A percentile compares a stretch with the other conserved stretches of the same genome.
Evolutionary conservation across 768 basidiomycete genomes (phyloP).

Genomic region (Leucocoprinus leucothites): DNA sequence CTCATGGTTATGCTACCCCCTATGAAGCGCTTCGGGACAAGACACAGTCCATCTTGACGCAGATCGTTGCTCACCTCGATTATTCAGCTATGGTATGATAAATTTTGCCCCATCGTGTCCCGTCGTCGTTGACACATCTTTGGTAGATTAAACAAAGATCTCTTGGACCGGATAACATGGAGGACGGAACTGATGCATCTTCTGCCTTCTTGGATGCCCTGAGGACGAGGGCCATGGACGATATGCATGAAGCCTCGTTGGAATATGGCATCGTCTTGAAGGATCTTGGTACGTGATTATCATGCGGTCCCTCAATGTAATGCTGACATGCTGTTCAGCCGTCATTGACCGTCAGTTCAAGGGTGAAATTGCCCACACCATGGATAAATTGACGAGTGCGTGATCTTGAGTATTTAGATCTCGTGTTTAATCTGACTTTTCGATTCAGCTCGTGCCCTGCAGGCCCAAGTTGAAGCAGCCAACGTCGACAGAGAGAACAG

Average conservation of each 20-base stretch:
- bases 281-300: conserved; percentile 66
- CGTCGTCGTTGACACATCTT: not conserved
- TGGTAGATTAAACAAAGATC: conserved; percentile 73
- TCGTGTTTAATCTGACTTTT: conserved; percentile 9
- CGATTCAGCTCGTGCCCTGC: conserved; percentile 61
- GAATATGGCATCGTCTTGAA: conserved; percentile 84
- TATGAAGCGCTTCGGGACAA: conserved; percentile 79
- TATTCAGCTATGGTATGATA: conserved; percentile 40
- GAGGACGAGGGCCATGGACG: conserved; percentile 82
- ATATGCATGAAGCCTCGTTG: conserved; percentile 74
- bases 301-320: not conserved
- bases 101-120: not conserved
- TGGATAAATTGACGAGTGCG: conserved; percentile 73
- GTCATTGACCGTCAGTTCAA: conserved; percentile 89
- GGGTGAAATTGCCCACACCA: conserved; percentile 80
- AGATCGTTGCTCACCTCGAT: conserved; percentile 77
- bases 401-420: not conserved
- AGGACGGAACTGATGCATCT: conserved; percentile 66
- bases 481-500: conserved; percentile 86
- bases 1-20: conserved; percentile 82
- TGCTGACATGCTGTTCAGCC: conserved; percentile 35
- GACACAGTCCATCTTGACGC: conserved; percentile 83
- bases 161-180: conserved; percentile 70
- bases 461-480: conserved; percentile 86
- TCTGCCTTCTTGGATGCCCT: conserved; percentile 82